Evolutionary conservation across 2,329 filamentous ascomycete species (phyloP), one percentile per base, ranked within the genome.

Genomic region (Chalaropsis ovoidea): DNA sequence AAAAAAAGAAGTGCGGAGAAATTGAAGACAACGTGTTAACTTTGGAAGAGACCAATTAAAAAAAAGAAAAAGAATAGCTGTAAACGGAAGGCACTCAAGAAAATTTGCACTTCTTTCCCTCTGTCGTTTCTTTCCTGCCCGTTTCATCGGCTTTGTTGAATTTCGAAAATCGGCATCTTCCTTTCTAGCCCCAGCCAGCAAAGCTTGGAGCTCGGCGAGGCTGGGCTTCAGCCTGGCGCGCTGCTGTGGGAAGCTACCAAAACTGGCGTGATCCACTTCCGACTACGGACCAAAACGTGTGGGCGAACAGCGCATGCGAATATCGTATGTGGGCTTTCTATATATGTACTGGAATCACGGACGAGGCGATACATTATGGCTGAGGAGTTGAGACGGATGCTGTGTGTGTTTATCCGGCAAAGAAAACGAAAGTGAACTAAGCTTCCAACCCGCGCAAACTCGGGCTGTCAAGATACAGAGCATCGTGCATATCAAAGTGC

Each of bases 201-300:
- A 35, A 58, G 54, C 54, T 58, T 58, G 27, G 54, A 31, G 15
- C n/a, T 58, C 54, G 5, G 54, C 54, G n/a, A 58, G 54, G 54
- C 54, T 58, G n/a, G 27, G 17, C 31, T 58, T 58, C 54, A 58
- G 54, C 54, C 54, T 58, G 54, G 24, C 31, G 27, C 19, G n/a
- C 19, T 52, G 47, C 17, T 47, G 54, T 58, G 31, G 31, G 54
- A 17, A 58, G 27, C 31, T 58, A 35, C 54, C 54, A 17, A 58
- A 58, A 35, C 54, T 58, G 27, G 54, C 54, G 54, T 19, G 54
- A 58, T 58, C 54, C 54, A 58, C 54, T 58, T 58, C 31, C 54
- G 27, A 58, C 54, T 17, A 52, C 31, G 17, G 54, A 27, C 54
- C 31, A 8, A 22, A 39, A 39, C 4, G 35, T 10, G 3, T 39